Evolutionary conservation across 768 basidiomycete species (phyloP), one percentile per base, ranked within the genome.

Genomic region (Lactarius vividus): DNA sequence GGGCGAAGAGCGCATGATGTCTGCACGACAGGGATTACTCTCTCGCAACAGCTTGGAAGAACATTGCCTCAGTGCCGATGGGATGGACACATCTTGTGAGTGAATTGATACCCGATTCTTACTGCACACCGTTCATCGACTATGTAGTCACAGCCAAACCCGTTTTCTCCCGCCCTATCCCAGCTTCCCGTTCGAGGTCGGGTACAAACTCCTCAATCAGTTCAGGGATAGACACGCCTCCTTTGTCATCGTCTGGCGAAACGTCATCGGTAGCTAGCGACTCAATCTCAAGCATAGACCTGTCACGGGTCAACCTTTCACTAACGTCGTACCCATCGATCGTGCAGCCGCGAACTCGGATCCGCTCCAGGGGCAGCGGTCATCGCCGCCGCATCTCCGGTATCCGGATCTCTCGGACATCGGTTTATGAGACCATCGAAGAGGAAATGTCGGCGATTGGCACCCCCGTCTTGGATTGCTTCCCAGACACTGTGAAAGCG

Each of bases 391-490:
- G 89, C 2, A 83, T 85, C 58, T 90, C 89, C 1, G 82, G 85
- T 57, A 82, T 84, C 33, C 83, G 84, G 23, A 81, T 83, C 10
- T 88, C 87, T 15, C 81, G 88, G 4, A 78, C 84, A 0, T 92
- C 91, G 0, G 82, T 90, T 0, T 92, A 91, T 69, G 91, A 92
- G 73, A 92, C 88, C 0, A 92, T 93, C 57, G 82, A 91, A 62
- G 91, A 93, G 70, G 92, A 92, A 68, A 73, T 78, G 15, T 77
- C 80, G 4, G 80, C 77, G 15, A 59, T 72, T 31, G 72, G 65
- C 10, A 71, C 70, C 23, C 79, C 79, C 0, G 44, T 57, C 4
- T 46, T 46, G 26, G 55, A 57, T 33, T 28, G 11, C 16, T 54
- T 67, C 62, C 53, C 61, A 15, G 67, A 64, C 40, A 28, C 49